A percentile compares a stretch with the other conserved stretches of the same genome.
Evolutionary conservation across 257 asterid genomes (phyloP).

Genomic region (Nicotiana undulata): DNA sequence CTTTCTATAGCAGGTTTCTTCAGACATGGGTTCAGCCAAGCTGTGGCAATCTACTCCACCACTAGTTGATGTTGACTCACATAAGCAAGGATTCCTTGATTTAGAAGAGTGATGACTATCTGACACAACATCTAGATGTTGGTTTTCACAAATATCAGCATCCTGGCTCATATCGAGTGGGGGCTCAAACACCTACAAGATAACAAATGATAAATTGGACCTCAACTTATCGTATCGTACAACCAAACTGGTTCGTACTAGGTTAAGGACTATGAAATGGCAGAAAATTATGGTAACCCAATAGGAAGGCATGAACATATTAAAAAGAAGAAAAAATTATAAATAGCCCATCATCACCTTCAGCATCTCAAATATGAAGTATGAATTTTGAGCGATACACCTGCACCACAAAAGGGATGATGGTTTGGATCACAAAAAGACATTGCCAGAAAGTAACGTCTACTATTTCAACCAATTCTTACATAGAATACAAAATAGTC

Average conservation of each 20-base stretch:
- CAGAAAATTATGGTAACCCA: background rate
- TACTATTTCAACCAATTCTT: background rate
- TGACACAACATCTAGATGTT: conserved; percentile 27
- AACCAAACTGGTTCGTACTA: background rate
- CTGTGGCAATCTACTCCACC: conserved; percentile 20
- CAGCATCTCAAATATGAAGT: conserved; percentile 94
- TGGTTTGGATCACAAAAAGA: conserved; percentile 2
- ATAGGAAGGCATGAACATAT: conserved; percentile 1
- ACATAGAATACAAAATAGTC: background rate
- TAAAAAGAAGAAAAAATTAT: background rate
- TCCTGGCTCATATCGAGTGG: conserved; percentile 81
- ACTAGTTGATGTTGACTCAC: conserved; percentile 27
- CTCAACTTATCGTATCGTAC: background rate
- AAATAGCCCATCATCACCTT: conserved; percentile 49
- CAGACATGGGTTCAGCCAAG: conserved; percentile 24
- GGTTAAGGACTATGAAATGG: conserved; percentile 14
- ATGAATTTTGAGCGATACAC: conserved; percentile 82
- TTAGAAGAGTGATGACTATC: conserved; percentile 24
- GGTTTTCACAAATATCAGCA: conserved; percentile 35
- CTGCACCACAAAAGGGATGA: conserved; percentile 34
- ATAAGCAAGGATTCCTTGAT: conserved; percentile 23
- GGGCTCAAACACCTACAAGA: conserved; percentile 82
- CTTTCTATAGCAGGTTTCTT: conserved; percentile 22
- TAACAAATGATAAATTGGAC: conserved; percentile 18
- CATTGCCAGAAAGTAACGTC: background rate